Evolutionary conservation across 164 flowering plant genomes (phyloP), one percentile per base, ranked within the genome.

Genomic region (Vitis cinerea): DNA sequence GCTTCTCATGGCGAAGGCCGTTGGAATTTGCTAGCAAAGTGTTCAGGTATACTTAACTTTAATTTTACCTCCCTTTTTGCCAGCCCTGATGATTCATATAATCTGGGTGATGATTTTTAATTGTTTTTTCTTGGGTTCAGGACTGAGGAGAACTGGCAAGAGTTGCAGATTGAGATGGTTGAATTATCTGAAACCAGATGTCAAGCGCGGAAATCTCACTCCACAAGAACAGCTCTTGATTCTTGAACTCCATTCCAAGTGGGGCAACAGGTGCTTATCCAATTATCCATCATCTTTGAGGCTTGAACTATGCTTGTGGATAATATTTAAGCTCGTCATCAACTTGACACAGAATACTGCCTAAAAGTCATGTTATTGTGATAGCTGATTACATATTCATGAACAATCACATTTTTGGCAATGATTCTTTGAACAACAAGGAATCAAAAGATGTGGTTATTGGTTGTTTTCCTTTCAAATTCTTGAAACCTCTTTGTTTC

Each of bases 151-250:
- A 76, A 90, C 90, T 29, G 97, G 97, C 5, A 92, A 90, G 75
- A 90, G 95, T 79, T 92, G 95, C 83, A 87, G 97, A 82, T 52
- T 92, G 66, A 86, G 97, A 70, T 92, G 97, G 97, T 71, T 92
- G 44, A 92, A 92, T 74, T 92, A 92, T 74, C 76, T 92, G 65
- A 86, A 86, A 67, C 97, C 97, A 1, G 95, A 92, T 13, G 85
- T 90, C 1, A 87, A 84, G 74, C 86, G 89, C 1, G 97, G 97
- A 37, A 87, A 90, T 65, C 83, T 92, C 10, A 80, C 81, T 27
- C 92, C 84, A 1, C 83, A 88, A 77, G 97, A 92, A 69, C 95
- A 92, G 74, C 76, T 88, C 48, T 65, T 83, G 78, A 92, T 92
- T 68, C 89, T 90, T 71, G 88, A 92, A 64, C 92, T 92, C 59